Evolutionary conservation across 306 rosid species (phyloP), one percentile per base, ranked within the genome.

Genomic region (Acacia crassicarpa): DNA sequence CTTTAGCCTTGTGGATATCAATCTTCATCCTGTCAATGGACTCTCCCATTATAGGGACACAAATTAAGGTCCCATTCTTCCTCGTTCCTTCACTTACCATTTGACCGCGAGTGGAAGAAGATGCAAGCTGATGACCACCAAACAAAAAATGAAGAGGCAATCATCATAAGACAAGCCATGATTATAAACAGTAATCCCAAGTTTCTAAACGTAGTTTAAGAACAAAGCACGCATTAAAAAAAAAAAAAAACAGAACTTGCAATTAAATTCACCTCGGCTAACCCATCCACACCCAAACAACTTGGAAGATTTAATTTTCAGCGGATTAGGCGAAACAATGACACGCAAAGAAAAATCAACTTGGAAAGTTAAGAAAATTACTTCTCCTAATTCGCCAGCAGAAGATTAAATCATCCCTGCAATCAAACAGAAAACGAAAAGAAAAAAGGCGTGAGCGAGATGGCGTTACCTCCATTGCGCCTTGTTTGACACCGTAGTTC

Each of bases 31-130:
- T 80, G 23, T 83, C 90, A 4, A 83, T 72, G 0, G 94, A 77
- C 25, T 89, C 92, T 59, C 79, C 91, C 91, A 92, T 80, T 67
- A 90, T 75, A 17, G 97, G 94, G 68, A 83, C 86, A 79, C 97
- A 92, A 63, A 92, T 68, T 30, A 90, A 83, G 15, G 92, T 89
- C 41, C 85, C 59, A 51, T 78, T 90, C 86, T 67, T 92, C 75
- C 79, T 53, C 45, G 46, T 72, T 66, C 76, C 84, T 61, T 72
- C 85, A 25, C 61, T 74, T 69, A 83, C 83, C 80, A 80, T 72
- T 69, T 79, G 77, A 67, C 81, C 84, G 20, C 38, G 68, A 70
- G 80, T 30, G 41, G 41, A 38, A 67, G 83, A 76, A 82, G 85
- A 88, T 38, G 80, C 84, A 79, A 86, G 61, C 97, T 92, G 86